Evolutionary conservation across 257 asterid genomes (phyloP), one percentile per base, ranked within the genome.

Genomic region (Leonotis leonurus): DNA sequence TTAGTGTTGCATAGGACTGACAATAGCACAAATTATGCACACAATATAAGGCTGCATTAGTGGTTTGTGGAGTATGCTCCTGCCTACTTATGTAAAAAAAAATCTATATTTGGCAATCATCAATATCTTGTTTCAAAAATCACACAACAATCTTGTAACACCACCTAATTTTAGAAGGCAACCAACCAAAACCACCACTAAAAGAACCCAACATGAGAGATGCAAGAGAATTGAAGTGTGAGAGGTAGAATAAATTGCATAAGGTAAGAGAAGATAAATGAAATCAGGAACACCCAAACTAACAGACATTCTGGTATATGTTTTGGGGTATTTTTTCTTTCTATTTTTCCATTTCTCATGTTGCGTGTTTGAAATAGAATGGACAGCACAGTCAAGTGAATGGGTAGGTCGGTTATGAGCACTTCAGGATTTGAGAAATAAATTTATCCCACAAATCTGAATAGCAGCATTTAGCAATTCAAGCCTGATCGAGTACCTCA

Each of bases 401-500:
- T n/a, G n/a, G n/a, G n/a, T n/a, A n/a, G n/a, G n/a, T n/a, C n/a
- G n/a, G n/a, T n/a, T n/a, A n/a, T n/a, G n/a, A n/a, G n/a, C n/a
- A n/a, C n/a, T n/a, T n/a, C n/a, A n/a, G n/a, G n/a, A n/a, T n/a
- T n/a, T n/a, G 8, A 18, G 39, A 22, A 20, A n/a, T 70, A 40
- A 18, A 26, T n/a, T 35, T 24, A 27, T 56, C 14, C 8, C 11
- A 70, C 61, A 46, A 24, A 37, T 39, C 44, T 7, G 35, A n/a
- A 32, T 21, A 39, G 43, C 17, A 55, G 22, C 30, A 65, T 33
- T 8, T 18, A 5, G 48, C 20, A 10, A 56, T 29, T 32, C 29
- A 67, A 55, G 46, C 17, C 24, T n/a, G 58, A 41, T 35, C 45
- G 26, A 26, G 1, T 81, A 92, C 99, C 97, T 93, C 99, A 37